Evolutionary conservation across 345 rosid species (phyloP), one percentile per base, ranked within the genome.

Genomic region (Sisymbrium altissimum): DNA sequence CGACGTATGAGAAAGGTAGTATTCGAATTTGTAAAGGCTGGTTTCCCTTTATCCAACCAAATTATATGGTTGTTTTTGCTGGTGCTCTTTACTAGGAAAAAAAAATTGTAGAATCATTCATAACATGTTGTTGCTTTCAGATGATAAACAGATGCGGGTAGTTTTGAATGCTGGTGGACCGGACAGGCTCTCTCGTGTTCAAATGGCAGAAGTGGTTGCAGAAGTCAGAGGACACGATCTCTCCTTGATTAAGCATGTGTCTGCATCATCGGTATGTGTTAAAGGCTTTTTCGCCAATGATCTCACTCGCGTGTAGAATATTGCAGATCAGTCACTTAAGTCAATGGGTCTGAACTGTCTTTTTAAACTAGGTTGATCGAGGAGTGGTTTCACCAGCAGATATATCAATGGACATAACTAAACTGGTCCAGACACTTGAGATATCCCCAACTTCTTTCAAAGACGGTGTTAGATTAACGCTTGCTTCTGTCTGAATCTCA

Each of bases 201-300:
- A 91, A 74, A 94, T 94, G 96, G 98, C 98, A 0, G 86, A 94
- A 81, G 74, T 77, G 15, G 93, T 91, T 70, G 95, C 95, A 15
- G 71, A 81, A 59, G 62, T 88, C 64, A 80, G 86, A 81, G 96
- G 96, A 75, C 68, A 89, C 58, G 66, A 67, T 73, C 19, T 75
- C 17, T 83, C 92, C 35, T 84, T 86, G 75, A 88, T 91, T 78
- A 88, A 82, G 64, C 78, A 82, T 44, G 87, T 88, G 19, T 84
- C 96, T 70, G 91, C 96, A 59, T 84, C 93, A 74, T 83, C 93
- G 19, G 96, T 90, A 52, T 81, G 11, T 10, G 56, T 50, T 36
- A 36, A 25, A 29, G 5, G 43, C 19, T 61, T 55, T 19, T 27
- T 27, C 52, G 15, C 35, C 5, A 29, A 48, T 45, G 13, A 35